These are phyloP conservation scores for Phyllosticta ampelicida DNA, from an alignment of 2,329 filamentous ascomycete genomes.

Conservation along the genomic window DNA sequence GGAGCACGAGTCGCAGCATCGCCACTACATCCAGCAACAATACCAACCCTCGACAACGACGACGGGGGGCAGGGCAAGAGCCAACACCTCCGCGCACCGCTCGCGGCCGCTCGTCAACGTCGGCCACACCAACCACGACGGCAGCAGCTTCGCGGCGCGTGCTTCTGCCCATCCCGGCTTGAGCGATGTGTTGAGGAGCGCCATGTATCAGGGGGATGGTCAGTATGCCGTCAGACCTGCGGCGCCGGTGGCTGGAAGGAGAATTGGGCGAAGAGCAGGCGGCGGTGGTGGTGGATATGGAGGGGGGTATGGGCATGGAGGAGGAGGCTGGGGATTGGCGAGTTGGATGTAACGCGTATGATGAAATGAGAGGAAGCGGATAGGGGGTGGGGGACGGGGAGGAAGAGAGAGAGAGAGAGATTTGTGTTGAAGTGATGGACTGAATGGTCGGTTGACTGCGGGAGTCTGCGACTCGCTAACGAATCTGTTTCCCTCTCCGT, in stretches of 20 bases:
- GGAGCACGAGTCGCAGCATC: not conserved
- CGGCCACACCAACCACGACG: not conserved
- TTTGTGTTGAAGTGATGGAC: too few species aligned
- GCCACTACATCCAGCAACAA: too few species aligned
- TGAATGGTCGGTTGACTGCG: too few species aligned
- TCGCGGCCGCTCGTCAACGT: not conserved
- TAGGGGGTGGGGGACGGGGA: too few species aligned
- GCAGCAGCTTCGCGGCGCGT: not conserved
- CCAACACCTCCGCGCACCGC: not conserved
- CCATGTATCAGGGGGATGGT: not conserved
- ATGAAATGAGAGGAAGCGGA: too few species aligned
- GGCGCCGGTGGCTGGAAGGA: not conserved
- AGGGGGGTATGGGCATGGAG: not conserved
- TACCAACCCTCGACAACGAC: too few species aligned
- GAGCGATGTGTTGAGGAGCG: not conserved
- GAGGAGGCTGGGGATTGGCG: not conserved
- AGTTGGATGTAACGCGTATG: not conserved
- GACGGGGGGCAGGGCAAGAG: not conserved
- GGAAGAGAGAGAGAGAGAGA: too few species aligned
- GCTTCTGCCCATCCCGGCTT: not conserved
- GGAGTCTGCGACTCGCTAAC: too few species aligned
- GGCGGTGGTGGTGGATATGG: not conserved
- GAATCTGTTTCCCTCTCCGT: too few species aligned
- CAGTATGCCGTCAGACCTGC: not conserved
- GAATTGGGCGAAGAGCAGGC: too few species aligned